Base-by-base conservation (phyloP, 2,329 filamentous ascomycete genomes). In the Ceratocystis lukuohia region DNA sequence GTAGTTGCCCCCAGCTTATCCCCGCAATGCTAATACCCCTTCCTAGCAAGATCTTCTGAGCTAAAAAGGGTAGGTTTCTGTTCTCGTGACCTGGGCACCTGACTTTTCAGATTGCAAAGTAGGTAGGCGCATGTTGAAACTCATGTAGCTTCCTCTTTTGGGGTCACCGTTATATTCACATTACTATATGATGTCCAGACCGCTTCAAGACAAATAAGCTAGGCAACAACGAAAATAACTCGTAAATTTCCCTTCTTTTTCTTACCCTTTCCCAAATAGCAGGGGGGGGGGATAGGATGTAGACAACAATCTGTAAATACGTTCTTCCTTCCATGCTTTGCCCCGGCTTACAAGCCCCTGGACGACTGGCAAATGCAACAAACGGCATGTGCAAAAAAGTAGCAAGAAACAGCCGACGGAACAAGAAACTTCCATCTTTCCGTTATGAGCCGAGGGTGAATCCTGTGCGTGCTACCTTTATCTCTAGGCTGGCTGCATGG, bases 341-440 rank as follows among this genome's bases (percentile, higher is more conserved):
- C 30, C 25, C 56, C 56, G 25, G 22, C 22, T 28, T 57, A 57
- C 53, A 57, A 57, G 53, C n/a, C 53, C 53, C 25, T 37, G 25
- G 28, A 2, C 25, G 25, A 53, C 48, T 53, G 37, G 37, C 37
- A 41, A 41, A 5, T 41, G 37, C 48, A 53, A 4, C 22, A n/a
- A n/a, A 59, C 53, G 7, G 28, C 56, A 37, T 59, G 28, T 33
- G 25, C 56, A 37, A 59, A 53, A n/a, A 30, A 30, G 56, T 10
- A 25, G 56, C 28, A 59, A 59, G 17, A n/a, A 59, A 28, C 56
- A 33, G n/a, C 56, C 56, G 33, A 59, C 56, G 56, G 56, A 59
- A 59, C 56, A 59, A 59, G 56, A 59, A 59, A 59, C 56, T 59
- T 59, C 56, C 56, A 59, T 59, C 56, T 59, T 59, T 59, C 56